Percentiles rank a stretch among this genome's conserved stretches.
These are phyloP conservation scores for Phialocephala sp. DNA, from an alignment of 2,329 filamentous ascomycete species.

Conservation along the genomic window DNA sequence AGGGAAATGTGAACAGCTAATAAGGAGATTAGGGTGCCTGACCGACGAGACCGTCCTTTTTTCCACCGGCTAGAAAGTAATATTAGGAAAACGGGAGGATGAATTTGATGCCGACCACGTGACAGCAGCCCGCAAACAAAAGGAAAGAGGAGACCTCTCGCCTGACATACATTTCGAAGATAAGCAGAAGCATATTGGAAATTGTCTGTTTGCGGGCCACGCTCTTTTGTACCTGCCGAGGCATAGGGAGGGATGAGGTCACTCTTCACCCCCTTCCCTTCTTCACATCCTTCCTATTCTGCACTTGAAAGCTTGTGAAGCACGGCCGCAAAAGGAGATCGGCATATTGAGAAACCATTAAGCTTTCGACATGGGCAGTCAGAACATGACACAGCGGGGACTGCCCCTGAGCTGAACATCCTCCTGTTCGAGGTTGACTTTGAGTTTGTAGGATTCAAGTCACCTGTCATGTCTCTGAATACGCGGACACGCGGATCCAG, in stretches of 20 bases:
- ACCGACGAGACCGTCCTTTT: no score
- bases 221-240: no score
- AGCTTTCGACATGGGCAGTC: constrained; percentile 4
- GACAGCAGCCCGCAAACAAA: no score
- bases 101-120: no score
- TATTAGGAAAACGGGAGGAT: no score
- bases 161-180: no score
- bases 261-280: neutral
- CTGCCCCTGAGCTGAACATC: constrained; percentile 7
- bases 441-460: neutral
- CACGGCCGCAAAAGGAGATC: neutral
- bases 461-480: neutral
- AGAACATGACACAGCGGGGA: neutral
- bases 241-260: neutral
- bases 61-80: no score
- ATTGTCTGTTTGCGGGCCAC: no score
- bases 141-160: no score
- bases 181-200: no score
- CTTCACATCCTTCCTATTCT: neutral
- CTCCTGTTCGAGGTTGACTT: constrained; percentile 2
- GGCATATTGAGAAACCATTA: neutral
- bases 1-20: no score
- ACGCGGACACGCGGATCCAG: neutral
- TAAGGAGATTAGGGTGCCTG: no score
- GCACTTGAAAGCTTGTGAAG: neutral